Conservation (phyloP, 2,329 filamentous ascomycete genomes). For the Fusarium caatingaense region DNA sequence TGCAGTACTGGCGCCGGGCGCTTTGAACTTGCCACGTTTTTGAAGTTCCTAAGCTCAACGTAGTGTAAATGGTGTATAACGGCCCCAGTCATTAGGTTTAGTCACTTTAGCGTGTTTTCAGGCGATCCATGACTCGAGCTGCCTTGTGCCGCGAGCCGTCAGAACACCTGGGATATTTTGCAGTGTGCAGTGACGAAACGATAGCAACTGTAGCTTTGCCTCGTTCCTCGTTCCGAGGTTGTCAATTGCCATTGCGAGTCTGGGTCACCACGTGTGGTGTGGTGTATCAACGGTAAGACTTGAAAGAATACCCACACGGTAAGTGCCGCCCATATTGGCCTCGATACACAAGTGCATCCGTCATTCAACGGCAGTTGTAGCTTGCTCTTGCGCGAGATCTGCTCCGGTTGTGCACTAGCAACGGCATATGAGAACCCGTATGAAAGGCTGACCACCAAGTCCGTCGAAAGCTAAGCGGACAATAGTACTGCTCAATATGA, state of each 20-base stretch:
- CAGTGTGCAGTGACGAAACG: slow-evolving; percentile 1
- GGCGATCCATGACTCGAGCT: slow-evolving; percentile 10
- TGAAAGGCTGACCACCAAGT: background rate
- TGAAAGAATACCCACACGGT: slow-evolving; percentile 4
- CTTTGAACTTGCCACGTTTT: background rate
- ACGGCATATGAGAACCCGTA: background rate
- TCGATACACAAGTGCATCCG: background rate
- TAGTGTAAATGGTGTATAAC: background rate
- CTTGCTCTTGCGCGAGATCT: background rate
- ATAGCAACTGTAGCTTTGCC: background rate
- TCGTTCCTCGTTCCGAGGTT: slow-evolving; percentile 19
- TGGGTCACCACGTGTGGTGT: slow-evolving; percentile 11
- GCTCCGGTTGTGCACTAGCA: background rate
- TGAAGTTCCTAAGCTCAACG: background rate
- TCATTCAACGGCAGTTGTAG: slow-evolving; percentile 2
- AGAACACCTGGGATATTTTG: background rate
- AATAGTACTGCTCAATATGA: background rate
- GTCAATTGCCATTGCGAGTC: background rate
- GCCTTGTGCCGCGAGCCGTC: background rate
- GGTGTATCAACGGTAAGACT: slow-evolving; percentile 20
- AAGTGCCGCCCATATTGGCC: background rate
- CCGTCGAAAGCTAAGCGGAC: background rate
- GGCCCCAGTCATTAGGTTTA: background rate
- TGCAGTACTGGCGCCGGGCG: background rate
- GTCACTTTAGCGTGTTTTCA: slow-evolving; percentile 10